Evolutionary conservation across 164 flowering plant species (phyloP), one percentile per base, ranked within the genome.

Genomic region (Paratinospora sagittata): DNA sequence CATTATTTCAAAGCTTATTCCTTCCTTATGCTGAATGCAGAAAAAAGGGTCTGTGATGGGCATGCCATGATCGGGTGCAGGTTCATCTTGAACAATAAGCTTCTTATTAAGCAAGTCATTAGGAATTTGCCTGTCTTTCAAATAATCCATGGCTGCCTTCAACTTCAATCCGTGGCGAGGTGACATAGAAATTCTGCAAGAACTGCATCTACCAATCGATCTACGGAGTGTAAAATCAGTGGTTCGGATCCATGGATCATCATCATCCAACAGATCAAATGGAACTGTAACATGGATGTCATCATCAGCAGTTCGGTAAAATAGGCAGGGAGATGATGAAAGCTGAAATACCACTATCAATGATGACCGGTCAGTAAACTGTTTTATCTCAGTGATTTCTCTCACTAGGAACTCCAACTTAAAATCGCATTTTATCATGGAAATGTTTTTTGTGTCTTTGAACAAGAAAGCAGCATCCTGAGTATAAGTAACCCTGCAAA

Each of bases 161-260:
- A 91, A 67, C 67, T 80, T 84, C 14, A 3, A 26, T 41, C 92
- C 91, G 80, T 85, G 75, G 21, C 93, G 89, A 33, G 93, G 93
- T 12, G 87, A 85, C 23, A 89, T 62, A 7, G 83, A 78, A 33
- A 96, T 73, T 77, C 81, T 82, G 76, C 87, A 96, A 3, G 78
- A 78, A 74, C 76, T 85, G 67, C 97, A 93, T 43, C 95, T 78
- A 17, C 99, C 97, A 77, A 93, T 82, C 13, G 88, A 93, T n/a
- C 91, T 90, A 80, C 86, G 81, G 14, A 75, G 73, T 21, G 96
- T 89, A 71, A 91, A 90, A 83, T 96, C 99, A 9, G 92, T 87
- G 34, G 98, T 91, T 69, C 98, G 77, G 34, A 96, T 91, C 99
- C 98, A 93, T 5, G 93, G 96, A 75, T 93, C 98, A 73, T 93